Percentiles rank a stretch among this genome's conserved stretches.
phyloP scores from a whole-genome alignment of 441 rosid genomes.

The Biscutella laevigata region DNA sequence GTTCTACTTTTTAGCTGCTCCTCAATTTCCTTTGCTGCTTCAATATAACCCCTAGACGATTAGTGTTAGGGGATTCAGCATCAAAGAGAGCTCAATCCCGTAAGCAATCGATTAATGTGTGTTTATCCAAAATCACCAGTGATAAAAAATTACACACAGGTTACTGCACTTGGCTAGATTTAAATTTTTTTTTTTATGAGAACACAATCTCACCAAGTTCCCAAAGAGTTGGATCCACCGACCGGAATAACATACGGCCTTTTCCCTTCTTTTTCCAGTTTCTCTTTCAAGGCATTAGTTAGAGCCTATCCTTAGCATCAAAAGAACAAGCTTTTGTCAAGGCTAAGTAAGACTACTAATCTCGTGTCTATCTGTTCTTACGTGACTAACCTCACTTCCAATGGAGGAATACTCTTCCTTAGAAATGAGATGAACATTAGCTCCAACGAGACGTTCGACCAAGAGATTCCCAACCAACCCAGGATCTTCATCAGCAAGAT shows the following conservation, averaged over 20 bases:
- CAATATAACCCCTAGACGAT: slow-evolving; percentile 73
- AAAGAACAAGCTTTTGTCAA: neutral
- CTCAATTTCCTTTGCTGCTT: slow-evolving; percentile 81
- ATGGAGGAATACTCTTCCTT: slow-evolving; percentile 78
- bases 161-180: neutral
- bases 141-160: no score
- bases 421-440: slow-evolving; percentile 74
- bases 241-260: slow-evolving; percentile 91
- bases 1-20: slow-evolving; percentile 50
- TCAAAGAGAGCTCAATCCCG: neutral
- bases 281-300: slow-evolving; percentile 58
- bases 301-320: slow-evolving; percentile 47
- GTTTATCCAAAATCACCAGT: neutral
- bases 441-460: slow-evolving; percentile 81
- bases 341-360: neutral
- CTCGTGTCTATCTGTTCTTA: neutral
- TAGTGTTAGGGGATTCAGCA: neutral
- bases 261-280: slow-evolving; percentile 64
- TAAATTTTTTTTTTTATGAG: neutral
- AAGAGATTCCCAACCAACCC: slow-evolving; percentile 85
- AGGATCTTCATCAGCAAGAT: slow-evolving; percentile 73
- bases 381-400: slow-evolving; percentile 64
- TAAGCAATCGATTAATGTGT: neutral
- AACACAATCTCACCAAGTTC: slow-evolving; percentile 72
- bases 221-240: slow-evolving; percentile 89